Evolutionary conservation across 208 protist species (phyloP), one percentile per base, ranked within the genome.

Genomic region (Trypanosoma platydactyli): DNA sequence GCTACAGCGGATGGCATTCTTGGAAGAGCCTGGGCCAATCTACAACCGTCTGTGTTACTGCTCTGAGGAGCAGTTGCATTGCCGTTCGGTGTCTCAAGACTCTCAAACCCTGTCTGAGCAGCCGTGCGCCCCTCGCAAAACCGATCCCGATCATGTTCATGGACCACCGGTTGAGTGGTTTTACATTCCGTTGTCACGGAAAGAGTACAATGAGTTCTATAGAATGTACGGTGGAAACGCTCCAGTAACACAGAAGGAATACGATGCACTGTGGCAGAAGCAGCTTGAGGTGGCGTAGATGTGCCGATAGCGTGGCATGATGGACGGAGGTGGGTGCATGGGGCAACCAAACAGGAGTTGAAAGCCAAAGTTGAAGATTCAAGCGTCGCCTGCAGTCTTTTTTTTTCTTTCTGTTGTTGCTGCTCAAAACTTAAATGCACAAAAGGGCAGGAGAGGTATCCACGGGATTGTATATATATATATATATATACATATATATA

Each of bases 31-130:
- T 3, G 90, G 90, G 0, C 87, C 90, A 1, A 90, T 96, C 35
- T 38, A 90, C 29, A 96, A 96, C 54, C 59, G 66, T 0, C 71
- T 89, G 22, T 94, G 80, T 68, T 96, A 96, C 80, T 86, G 80
- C 68, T 68, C 45, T 1, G 73, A 65, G 27, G 69, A 44, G 27
- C 56, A 80, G 4, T n/a, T 27, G n/a, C 30, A 20, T 42, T 16
- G 15, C 20, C 58, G 54, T 35, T 9, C 9, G 52, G 56, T 54
- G 56, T 57, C 77, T 25, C 55, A 57, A 5, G 63, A 35, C 53
- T 57, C 77, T 25, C 55, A 57, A 5, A 62, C 38, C 53, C 64
- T 72, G 9, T 33, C 24, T 20, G n/a, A 46, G 20, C 22, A 29
- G 45, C 9, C 68, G n/a, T 33, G 22, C 9, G 24, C 20, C 45